phyloP scores from a whole-genome alignment of 805 yeast species.

The Tetrapisispora pingtungensis region DNA sequence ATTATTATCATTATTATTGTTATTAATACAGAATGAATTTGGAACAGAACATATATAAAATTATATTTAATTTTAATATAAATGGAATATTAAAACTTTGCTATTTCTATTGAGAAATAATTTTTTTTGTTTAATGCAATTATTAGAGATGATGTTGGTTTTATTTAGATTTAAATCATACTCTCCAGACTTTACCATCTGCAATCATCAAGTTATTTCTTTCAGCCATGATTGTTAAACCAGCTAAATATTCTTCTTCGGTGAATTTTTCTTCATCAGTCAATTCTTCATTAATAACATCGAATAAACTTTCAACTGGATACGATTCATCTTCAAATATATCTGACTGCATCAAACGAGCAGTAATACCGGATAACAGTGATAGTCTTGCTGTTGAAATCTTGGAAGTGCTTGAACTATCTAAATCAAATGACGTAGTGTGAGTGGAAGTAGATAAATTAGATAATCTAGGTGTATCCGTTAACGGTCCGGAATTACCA shows the following conservation, averaged over 20 bases:
- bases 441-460: constrained; percentile 16
- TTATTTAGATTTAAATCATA: constrained; percentile 10
- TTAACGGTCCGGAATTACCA: constrained; percentile 13
- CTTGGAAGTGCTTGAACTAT: constrained; percentile 20
- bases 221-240: constrained; percentile 34
- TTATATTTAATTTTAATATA: too few species aligned
- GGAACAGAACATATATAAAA: not conserved
- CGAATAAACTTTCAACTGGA: constrained; percentile 30
- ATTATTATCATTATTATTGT: not conserved
- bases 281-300: constrained; percentile 35
- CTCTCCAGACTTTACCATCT: constrained; percentile 41
- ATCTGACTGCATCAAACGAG: constrained; percentile 37
- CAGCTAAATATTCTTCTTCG: constrained; percentile 36
- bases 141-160: too few species aligned
- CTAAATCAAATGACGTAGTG: constrained; percentile 14
- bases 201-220: constrained; percentile 40
- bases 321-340: constrained; percentile 38
- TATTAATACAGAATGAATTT: not conserved
- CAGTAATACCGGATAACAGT: constrained; percentile 38
- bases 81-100: too few species aligned
- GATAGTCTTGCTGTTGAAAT: constrained; percentile 43
- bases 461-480: constrained; percentile 17
- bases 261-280: constrained; percentile 41
- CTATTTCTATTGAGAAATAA: not conserved
- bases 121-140: too few species aligned